Conservation (phyloP, 2,329 filamentous ascomycete species). For the Neurospora crassa region DNA sequence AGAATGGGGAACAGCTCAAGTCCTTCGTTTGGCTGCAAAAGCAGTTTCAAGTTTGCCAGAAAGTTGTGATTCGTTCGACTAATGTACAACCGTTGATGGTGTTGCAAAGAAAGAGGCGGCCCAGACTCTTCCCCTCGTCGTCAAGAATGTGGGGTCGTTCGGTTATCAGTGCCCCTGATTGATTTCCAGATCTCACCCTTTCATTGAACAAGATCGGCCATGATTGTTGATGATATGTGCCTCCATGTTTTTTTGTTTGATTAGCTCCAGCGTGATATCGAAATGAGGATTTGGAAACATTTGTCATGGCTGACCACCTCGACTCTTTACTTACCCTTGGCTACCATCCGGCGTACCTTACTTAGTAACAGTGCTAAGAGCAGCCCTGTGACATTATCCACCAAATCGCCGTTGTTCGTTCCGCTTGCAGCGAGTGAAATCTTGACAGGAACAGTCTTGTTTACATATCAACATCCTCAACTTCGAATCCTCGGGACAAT, state of each 20-base stretch:
- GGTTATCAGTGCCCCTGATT: background rate
- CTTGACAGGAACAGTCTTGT: background rate
- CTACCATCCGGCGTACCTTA: background rate
- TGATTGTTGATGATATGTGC: background rate
- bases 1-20: background rate
- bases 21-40: background rate
- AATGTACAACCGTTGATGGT: background rate
- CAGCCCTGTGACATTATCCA: background rate
- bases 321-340: background rate
- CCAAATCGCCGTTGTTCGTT: background rate
- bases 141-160: background rate
- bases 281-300: background rate
- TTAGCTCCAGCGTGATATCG: background rate
- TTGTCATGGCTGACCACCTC: background rate
- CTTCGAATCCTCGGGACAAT: background rate
- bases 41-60: background rate
- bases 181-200: background rate
- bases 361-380: background rate
- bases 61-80: background rate
- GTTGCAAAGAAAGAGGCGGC: background rate
- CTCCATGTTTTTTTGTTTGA: background rate
- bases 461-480: background rate
- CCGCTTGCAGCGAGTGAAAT: background rate
- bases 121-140: background rate
- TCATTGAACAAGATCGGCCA: background rate